Evolutionary conservation across 1,284 basidiomycete species (phyloP), one percentile per base, ranked within the genome.

Genomic region (Sanghuangporus weigelae): DNA sequence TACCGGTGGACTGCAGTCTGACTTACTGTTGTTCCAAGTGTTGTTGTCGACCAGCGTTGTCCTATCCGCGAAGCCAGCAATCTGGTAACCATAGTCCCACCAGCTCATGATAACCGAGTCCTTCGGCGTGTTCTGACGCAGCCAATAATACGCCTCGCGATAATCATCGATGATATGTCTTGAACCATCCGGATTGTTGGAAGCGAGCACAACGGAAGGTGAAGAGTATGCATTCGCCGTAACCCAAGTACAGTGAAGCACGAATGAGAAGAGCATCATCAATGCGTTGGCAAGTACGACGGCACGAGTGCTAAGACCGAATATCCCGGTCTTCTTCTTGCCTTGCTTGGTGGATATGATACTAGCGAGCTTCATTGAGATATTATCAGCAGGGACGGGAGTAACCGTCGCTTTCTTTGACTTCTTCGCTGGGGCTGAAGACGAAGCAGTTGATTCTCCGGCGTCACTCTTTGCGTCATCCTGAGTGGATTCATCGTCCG

Each of bases 1-100:
- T 10, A 40, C 36, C 11, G 21, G 39, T 63, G 26, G 23, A 50
- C 57, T 10, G 23, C 26, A 46, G 6, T 26, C 12, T 10, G 26
- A 81, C 91, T 69, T 68, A 95, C 93, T 99, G 79, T 99, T 99
- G 79, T 99, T 99, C 97, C 97, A 99, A 1, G 97, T 99, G 75
- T 99, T 99, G 81, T 99, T 99, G 77, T 99, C 97, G 10, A 99
- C 97, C 64, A 99, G 79, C 2, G 95, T 97, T n/a, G 93, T 88
- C 50, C 97, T 82, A 78, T 98, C 95, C 11, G 97, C 95, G 93
- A 99, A 98, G 57, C 97, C 97, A 50, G 96, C 94, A 72, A 99
- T 98, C 78, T 99, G 96, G 75, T 99, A 99, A 21, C 97, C 97
- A 71, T 99, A 99, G 78, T 99, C 97, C 97, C 97, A 99, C 97